These are phyloP conservation scores for Metarhizium brunneum DNA, from an alignment of 2,329 filamentous ascomycete genomes.

Conservation along the genomic window DNA sequence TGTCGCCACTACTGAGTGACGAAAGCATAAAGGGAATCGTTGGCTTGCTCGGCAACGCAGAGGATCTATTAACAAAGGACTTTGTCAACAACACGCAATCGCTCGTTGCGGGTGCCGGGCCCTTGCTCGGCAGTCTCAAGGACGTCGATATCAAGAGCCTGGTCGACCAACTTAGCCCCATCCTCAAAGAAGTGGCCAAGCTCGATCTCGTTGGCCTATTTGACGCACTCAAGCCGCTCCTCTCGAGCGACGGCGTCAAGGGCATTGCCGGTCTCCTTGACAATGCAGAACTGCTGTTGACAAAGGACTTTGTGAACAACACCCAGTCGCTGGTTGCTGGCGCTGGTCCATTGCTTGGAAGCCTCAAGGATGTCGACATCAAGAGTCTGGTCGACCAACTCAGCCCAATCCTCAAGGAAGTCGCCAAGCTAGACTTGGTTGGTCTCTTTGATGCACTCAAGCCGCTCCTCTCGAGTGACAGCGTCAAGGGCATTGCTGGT, in stretches of 20 bases:
- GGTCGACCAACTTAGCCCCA: constrained; percentile 13
- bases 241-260: constrained; percentile 12
- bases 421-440: constrained; percentile 3
- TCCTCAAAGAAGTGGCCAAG: constrained; percentile 14
- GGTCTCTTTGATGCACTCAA: constrained; percentile 5
- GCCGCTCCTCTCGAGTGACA: constrained; percentile 8
- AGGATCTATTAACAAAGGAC: constrained; percentile 7
- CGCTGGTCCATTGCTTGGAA: constrained; percentile 23
- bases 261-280: constrained; percentile 8
- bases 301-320: constrained; percentile 14
- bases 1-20: constrained; percentile 10
- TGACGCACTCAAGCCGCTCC: constrained; percentile 8
- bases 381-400: constrained; percentile 8
- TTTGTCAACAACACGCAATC: constrained; percentile 13
- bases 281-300: constrained; percentile 3
- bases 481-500: constrained; percentile 12
- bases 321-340: constrained; percentile 7
- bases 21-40: constrained; percentile 14
- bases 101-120: constrained; percentile 13
- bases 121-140: constrained; percentile 25
- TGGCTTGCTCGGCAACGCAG: constrained; percentile 3
- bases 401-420: constrained; percentile 20
- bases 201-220: constrained; percentile 3
- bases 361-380: constrained; percentile 21
- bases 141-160: constrained; percentile 14